phyloP scores from a whole-genome alignment of 2,329 filamentous ascomycete genomes.

The Calonectria ilicicola region DNA sequence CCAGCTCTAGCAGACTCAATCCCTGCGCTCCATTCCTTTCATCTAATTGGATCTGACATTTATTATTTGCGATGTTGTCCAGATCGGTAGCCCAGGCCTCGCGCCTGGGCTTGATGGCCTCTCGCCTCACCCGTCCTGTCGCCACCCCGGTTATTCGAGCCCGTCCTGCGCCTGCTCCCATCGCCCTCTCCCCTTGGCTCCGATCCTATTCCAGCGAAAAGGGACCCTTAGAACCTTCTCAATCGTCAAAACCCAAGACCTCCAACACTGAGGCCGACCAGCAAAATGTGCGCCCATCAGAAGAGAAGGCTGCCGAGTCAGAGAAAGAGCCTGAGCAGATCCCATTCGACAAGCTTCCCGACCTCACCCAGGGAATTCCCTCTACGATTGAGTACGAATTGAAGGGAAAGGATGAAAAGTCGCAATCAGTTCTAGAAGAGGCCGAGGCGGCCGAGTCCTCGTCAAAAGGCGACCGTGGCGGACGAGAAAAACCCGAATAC shows the following conservation, averaged over 20 bases:
- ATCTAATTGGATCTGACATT: background rate
- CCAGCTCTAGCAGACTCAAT: conserved; percentile 3
- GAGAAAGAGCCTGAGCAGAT: conserved; percentile 55
- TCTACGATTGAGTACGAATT: conserved; percentile 89
- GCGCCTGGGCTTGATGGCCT: conserved; percentile 47
- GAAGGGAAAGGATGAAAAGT: conserved; percentile 53
- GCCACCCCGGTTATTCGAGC: conserved; percentile 40
- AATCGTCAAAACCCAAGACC: conserved; percentile 31
- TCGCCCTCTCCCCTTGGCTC: conserved; percentile 42
- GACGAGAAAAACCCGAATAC: conserved; percentile 75
- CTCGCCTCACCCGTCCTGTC: conserved; percentile 43
- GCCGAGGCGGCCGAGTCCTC: conserved; percentile 52
- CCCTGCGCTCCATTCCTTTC: background rate
- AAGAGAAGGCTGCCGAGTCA: conserved; percentile 41
- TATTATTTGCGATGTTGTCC: conserved; percentile 53
- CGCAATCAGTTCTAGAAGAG: conserved; percentile 47
- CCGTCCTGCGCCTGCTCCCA: conserved; percentile 35
- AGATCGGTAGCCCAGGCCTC: conserved; percentile 47
- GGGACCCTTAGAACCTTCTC: conserved; percentile 18
- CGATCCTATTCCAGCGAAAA: conserved; percentile 45
- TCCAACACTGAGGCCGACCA: conserved; percentile 30
- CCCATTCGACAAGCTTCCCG: conserved; percentile 79
- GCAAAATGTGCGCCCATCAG: conserved; percentile 34
- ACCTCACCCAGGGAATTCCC: conserved; percentile 93
- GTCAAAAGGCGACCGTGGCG: conserved; percentile 40